Evolutionary conservation across 345 rosid species (phyloP).

Genomic region (Eucalyptus guilfoylei): DNA sequence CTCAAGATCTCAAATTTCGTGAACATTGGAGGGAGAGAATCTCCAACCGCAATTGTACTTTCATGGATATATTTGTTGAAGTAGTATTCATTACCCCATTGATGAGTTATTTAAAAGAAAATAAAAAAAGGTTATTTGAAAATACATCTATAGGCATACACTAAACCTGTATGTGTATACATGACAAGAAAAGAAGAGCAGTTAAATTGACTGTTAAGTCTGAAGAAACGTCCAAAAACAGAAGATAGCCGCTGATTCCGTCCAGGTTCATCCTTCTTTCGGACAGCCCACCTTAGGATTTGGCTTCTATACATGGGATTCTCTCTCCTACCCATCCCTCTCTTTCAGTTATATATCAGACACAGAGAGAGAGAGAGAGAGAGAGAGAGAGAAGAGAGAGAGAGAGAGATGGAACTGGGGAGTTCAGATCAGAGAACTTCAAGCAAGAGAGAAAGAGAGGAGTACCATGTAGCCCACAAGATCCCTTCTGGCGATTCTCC

Average conservation of each 20-base stretch:
- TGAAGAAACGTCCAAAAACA: not conserved
- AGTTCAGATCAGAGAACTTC: constrained; percentile 3
- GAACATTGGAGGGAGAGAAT: not conserved
- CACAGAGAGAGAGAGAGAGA: not conserved
- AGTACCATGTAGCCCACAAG: constrained; percentile 60
- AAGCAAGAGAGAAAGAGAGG: constrained; percentile 12
- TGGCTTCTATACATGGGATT: not conserved
- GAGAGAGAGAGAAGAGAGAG: not conserved
- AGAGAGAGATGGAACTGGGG: constrained; percentile 7
- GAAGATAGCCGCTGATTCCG: not conserved
- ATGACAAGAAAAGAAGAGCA: not conserved
- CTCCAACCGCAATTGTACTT: not conserved
- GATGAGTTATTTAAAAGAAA: not conserved
- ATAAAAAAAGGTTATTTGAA: not conserved
- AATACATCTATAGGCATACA: not conserved
- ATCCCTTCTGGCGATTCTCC: constrained; percentile 84
- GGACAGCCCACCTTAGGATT: not conserved
- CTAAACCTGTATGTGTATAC: not conserved
- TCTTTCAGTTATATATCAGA: not conserved
- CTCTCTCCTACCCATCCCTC: not conserved
- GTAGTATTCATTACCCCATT: not conserved
- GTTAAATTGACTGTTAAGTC: not conserved
- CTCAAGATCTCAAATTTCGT: not conserved
- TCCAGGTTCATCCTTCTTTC: not conserved
- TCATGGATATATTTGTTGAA: not conserved